These are phyloP conservation scores for Fistulinella prunicolor DNA, from an alignment of 768 basidiomycete species.

Conservation along the genomic window DNA sequence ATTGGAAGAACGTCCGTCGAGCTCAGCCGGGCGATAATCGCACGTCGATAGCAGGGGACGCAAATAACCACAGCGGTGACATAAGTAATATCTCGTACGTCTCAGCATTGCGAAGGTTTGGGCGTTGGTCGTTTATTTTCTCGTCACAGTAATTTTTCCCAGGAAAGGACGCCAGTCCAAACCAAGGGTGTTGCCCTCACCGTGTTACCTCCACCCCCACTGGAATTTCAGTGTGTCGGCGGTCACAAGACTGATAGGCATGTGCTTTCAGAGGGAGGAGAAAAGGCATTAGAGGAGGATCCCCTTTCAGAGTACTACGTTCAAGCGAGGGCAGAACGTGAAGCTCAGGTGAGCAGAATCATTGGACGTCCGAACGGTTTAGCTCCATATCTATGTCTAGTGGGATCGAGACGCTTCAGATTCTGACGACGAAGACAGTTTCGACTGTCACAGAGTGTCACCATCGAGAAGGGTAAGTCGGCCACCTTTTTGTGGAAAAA, in stretches of 20 bases:
- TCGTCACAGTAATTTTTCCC: slow-evolving; percentile 37
- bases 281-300: slow-evolving; percentile 34
- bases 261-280: neutral
- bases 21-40: neutral
- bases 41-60: neutral
- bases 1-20: slow-evolving; percentile 16
- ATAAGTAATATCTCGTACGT: slow-evolving; percentile 51
- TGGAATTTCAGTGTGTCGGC: slow-evolving; percentile 10
- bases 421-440: slow-evolving; percentile 28
- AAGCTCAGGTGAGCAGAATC: slow-evolving; percentile 37
- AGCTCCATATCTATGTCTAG: slow-evolving; percentile 15
- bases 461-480: slow-evolving; percentile 31
- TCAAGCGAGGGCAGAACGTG: slow-evolving; percentile 48
- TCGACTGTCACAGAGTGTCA: slow-evolving; percentile 16
- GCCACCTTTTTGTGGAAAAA: neutral
- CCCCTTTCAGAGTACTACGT: slow-evolving; percentile 66
- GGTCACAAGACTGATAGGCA: neutral
- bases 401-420: slow-evolving; percentile 36
- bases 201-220: slow-evolving; percentile 26
- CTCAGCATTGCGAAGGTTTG: neutral
- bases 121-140: slow-evolving; percentile 12
- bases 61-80: slow-evolving; percentile 26
- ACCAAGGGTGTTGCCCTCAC: slow-evolving; percentile 9
- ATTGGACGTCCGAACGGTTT: neutral
- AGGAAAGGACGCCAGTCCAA: slow-evolving; percentile 19